Conservation (phyloP, 768 basidiomycete species). For the Hericium coralloides region DNA sequence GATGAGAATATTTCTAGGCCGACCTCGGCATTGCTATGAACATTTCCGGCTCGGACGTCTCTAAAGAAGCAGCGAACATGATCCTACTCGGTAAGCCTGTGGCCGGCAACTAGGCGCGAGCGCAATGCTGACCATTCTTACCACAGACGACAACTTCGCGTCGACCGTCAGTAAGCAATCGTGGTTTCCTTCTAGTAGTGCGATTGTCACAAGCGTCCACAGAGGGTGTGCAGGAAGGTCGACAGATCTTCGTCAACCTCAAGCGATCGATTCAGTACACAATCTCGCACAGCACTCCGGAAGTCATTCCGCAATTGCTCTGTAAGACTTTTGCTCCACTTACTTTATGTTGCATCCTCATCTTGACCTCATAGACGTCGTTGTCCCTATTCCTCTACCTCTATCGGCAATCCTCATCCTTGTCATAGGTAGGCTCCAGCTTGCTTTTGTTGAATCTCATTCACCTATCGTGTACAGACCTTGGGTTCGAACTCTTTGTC, state of each 20-base stretch:
- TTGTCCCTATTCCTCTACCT: conserved; percentile 58
- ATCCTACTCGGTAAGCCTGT: conserved; percentile 42
- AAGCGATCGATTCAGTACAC: conserved; percentile 69
- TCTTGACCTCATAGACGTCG: conserved; percentile 46
- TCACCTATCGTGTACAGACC: conserved; percentile 32
- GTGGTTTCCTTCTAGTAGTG: conserved; percentile 16
- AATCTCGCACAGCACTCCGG: conserved; percentile 56
- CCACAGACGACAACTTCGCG: conserved; percentile 59
- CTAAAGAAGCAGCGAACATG: conserved; percentile 71
- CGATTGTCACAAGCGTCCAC: conserved; percentile 18
- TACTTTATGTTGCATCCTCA: background rate
- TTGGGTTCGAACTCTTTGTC: conserved; percentile 60
- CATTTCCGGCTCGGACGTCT: conserved; percentile 65
- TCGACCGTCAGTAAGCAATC: conserved; percentile 45
- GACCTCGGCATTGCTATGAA: conserved; percentile 73
- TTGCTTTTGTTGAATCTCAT: background rate
- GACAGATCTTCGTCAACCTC: conserved; percentile 61
- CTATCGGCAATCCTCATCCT: conserved; percentile 62
- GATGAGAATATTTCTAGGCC: conserved; percentile 37
- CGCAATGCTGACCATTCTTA: background rate
- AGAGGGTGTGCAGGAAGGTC: conserved; percentile 58
- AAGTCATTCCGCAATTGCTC: conserved; percentile 60
- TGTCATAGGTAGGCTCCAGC: conserved; percentile 44
- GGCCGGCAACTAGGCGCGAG: too few relatives aligned
- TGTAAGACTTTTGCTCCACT: conserved; percentile 26